Conservation (phyloP, 1,139 yeast species). For the Wickerhamiella infanticola region DNA sequence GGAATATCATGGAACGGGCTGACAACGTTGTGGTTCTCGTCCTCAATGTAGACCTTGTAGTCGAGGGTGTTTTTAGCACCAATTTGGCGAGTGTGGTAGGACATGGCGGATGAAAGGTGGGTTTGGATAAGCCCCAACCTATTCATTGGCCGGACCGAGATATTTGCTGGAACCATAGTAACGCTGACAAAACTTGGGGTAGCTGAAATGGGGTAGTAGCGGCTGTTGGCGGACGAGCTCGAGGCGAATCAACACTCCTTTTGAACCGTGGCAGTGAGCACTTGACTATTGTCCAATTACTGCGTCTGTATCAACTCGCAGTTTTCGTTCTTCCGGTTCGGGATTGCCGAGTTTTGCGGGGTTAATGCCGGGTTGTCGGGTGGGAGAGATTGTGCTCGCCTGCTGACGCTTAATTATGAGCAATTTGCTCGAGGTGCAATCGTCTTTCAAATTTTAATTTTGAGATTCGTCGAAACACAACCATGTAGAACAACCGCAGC, state of each 20-base stretch:
- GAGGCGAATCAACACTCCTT: not conserved
- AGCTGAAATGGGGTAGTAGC: not conserved
- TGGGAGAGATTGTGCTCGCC: too few species aligned
- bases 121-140: constrained; percentile 8
- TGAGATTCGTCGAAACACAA: too few species aligned
- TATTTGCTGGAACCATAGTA: not conserved
- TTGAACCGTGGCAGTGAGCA: too few species aligned
- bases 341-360: too few species aligned
- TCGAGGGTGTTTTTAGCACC: constrained; percentile 90
- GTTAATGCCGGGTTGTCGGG: too few species aligned
- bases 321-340: too few species aligned
- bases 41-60: constrained; percentile 64
- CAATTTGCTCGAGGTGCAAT: too few species aligned
- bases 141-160: not conserved
- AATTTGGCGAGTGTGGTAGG: constrained; percentile 42
- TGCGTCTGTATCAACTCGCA: too few species aligned
- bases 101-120: constrained; percentile 14
- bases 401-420: too few species aligned
- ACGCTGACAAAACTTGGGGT: not conserved
- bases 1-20: constrained; percentile 90
- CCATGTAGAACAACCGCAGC: too few species aligned
- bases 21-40: constrained; percentile 38
- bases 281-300: too few species aligned
- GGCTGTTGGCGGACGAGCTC: not conserved
- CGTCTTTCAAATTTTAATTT: too few species aligned